These are phyloP conservation scores for Rutidosis leptorrhynchoides DNA, from an alignment of 129 eudicot species.

Conservation along the genomic window DNA sequence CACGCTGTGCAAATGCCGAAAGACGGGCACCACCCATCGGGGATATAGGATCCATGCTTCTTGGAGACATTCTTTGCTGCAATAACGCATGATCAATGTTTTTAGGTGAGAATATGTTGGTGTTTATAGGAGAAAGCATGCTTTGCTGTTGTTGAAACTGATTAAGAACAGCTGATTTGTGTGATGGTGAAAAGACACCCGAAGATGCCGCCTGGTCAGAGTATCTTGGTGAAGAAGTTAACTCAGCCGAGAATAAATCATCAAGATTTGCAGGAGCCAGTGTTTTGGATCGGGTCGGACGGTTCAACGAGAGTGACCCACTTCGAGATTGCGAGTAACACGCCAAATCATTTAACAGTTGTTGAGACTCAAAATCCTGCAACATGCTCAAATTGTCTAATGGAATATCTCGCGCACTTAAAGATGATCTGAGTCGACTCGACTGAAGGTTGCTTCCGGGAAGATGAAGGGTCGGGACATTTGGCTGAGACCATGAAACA, in stretches of 20 bases:
- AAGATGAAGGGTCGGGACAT: slow-evolving; percentile 81
- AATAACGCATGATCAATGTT: slow-evolving; percentile 55
- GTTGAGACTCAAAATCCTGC: slow-evolving; percentile 65
- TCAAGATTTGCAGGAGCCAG: slow-evolving; percentile 88
- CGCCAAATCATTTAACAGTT: slow-evolving; percentile 51
- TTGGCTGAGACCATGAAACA: slow-evolving; percentile 73
- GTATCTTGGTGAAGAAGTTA: slow-evolving; percentile 67
- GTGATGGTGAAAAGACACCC: slow-evolving; percentile 75
- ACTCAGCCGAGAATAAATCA: slow-evolving; percentile 71
- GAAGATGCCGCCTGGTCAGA: slow-evolving; percentile 54
- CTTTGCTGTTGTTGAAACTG: slow-evolving; percentile 91
- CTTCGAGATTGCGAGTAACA: slow-evolving; percentile 60
- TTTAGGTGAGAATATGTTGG: slow-evolving; percentile 67
- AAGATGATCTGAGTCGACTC: slow-evolving; percentile 85
- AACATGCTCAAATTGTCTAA: slow-evolving; percentile 61
- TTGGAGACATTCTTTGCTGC: slow-evolving; percentile 80
- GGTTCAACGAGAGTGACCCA: slow-evolving; percentile 54
- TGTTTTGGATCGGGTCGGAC: slow-evolving; percentile 50
- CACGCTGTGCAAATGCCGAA: slow-evolving; percentile 59
- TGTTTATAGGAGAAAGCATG: slow-evolving; percentile 78
- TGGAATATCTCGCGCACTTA: slow-evolving; percentile 76
- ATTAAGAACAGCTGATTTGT: slow-evolving; percentile 68
- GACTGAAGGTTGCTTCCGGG: slow-evolving; percentile 91
- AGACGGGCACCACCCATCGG: slow-evolving; percentile 64
- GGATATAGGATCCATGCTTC: slow-evolving; percentile 66